Base-by-base conservation (phyloP, 1,284 basidiomycete genomes). In the Moesziomyces aphidis region DNA sequence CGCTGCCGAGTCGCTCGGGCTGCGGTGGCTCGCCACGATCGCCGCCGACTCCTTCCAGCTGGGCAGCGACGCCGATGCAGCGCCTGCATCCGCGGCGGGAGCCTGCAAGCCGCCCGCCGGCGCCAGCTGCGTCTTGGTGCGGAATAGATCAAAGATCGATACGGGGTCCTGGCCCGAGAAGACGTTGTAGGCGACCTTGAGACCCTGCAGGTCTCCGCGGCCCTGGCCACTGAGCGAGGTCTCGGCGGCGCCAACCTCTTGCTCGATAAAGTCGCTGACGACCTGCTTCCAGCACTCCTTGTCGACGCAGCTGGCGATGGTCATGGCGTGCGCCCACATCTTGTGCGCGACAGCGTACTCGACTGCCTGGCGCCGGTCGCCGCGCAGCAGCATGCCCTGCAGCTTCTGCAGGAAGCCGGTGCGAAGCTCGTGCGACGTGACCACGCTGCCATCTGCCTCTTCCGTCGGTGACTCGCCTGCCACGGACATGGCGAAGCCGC, bases 241-340 rank as follows among this genome's bases (percentile, higher is more conserved):
- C 22, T 69, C 73, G 26, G 55, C 64, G 8, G 71, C 62, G 19
- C 65, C 65, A 8, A 99, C 87, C 83, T 98, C 97, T 23, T 89
- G 88, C 44, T 89, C 89, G 43, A 96, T 86, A 81, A 99, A 99
- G 68, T 95, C 92, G 43, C 88, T 89, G 0, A 96, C 93, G 6
- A 91, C 92, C 68, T 95, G 93, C 82, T 92, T 92, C 94, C 95
- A 98, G 6, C 93, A 89, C 36, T 96, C 94, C 78, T 93, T 93
- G 84, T 96, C 96, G 54, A 98, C 89, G 59, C 93, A 92, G 81
- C 93, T 95, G 9, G 97, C 91, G 68, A 99, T 95, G 50, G 98
- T 87, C 89, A 99, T 90, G 1, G 97, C 97, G 85, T 99, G 97
- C 1, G 94, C 91, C 95, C 95, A 99, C 71, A 99, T 86, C 77